These are phyloP conservation scores for Penicillium macrosclerotiorum DNA, from an alignment of 495 filamentous ascomycete genomes.

Conservation along the genomic window DNA sequence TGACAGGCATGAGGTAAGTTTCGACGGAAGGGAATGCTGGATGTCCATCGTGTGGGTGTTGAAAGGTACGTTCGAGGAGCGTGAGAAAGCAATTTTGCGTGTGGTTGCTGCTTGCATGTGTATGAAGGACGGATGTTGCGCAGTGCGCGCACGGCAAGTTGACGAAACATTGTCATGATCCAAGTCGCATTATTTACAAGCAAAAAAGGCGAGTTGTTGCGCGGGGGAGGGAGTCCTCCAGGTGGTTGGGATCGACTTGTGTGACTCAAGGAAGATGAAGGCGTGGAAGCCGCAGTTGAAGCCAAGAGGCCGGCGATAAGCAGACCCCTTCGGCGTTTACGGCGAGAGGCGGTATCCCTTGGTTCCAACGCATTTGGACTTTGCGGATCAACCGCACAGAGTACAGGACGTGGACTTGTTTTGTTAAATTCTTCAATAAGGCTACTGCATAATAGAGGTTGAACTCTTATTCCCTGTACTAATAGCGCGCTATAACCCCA, in stretches of 20 bases:
- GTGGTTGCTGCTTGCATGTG: conserved; percentile 1
- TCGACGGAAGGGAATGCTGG: too few relatives aligned
- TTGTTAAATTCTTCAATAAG: too few relatives aligned
- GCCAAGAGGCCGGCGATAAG: conserved; percentile 18
- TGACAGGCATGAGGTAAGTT: neutral
- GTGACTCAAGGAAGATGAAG: neutral
- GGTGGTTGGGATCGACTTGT: neutral
- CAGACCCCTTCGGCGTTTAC: conserved; percentile 7
- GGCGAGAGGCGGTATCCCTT: too few relatives aligned
- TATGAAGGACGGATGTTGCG: neutral
- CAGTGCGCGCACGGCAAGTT: neutral
- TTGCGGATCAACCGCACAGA: too few relatives aligned
- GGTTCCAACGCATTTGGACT: too few relatives aligned
- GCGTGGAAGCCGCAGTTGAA: neutral
- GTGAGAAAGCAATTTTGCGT: neutral
- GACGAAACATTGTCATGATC: conserved; percentile 6
- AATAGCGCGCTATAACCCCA: too few relatives aligned
- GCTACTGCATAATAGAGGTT: too few relatives aligned
- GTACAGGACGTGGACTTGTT: too few relatives aligned
- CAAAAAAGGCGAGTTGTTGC: neutral
- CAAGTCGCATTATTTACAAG: neutral
- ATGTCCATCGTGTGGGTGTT: too few relatives aligned
- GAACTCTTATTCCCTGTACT: too few relatives aligned
- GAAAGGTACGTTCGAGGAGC: neutral
- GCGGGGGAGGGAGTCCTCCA: neutral